These are phyloP conservation scores for Mycena galopus DNA, from an alignment of 768 basidiomycete genomes.

Conservation along the genomic window DNA sequence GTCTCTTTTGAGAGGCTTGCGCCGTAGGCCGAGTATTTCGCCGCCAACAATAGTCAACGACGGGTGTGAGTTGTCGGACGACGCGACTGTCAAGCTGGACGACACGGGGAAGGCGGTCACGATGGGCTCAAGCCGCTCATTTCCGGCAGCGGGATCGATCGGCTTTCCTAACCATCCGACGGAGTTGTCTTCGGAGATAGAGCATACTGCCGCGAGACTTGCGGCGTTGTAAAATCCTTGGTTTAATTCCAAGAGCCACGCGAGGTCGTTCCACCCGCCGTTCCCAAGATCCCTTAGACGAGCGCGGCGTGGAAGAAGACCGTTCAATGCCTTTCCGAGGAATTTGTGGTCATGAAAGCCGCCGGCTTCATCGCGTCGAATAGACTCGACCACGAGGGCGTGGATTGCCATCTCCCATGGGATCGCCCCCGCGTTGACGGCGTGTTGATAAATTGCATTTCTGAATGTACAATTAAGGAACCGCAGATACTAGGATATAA, in stretches of 20 bases:
- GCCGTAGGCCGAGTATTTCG: conserved; percentile 6
- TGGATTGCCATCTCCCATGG: conserved; percentile 17
- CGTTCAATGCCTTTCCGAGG: conserved; percentile 42
- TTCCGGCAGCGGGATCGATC: conserved; percentile 36
- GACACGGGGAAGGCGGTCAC: conserved; percentile 1
- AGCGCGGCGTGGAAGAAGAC: conserved; percentile 40
- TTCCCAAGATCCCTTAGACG: conserved; percentile 31
- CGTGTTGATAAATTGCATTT: conserved; percentile 14
- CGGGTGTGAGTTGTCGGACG: too few species aligned
- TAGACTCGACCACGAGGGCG: conserved; percentile 34
- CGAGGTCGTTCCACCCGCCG: conserved; percentile 41
- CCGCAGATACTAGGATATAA: not conserved
- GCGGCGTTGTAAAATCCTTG: conserved; percentile 45
- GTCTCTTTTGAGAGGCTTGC: conserved; percentile 12
- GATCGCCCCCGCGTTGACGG: conserved; percentile 6
- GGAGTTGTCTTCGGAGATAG: not conserved
- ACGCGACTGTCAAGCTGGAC: too few species aligned
- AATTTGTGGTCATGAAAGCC: conserved; percentile 28
- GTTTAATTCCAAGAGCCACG: conserved; percentile 44
- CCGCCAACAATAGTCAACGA: conserved; percentile 3
- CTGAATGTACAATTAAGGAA: not conserved
- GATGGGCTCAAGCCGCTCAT: conserved; percentile 30
- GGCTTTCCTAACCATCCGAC: conserved; percentile 41
- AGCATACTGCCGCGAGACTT: conserved; percentile 36
- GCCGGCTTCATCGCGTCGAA: conserved; percentile 35